Conservation (phyloP, 78 protist genomes). For the Dictyostelium capitatum region DNA sequence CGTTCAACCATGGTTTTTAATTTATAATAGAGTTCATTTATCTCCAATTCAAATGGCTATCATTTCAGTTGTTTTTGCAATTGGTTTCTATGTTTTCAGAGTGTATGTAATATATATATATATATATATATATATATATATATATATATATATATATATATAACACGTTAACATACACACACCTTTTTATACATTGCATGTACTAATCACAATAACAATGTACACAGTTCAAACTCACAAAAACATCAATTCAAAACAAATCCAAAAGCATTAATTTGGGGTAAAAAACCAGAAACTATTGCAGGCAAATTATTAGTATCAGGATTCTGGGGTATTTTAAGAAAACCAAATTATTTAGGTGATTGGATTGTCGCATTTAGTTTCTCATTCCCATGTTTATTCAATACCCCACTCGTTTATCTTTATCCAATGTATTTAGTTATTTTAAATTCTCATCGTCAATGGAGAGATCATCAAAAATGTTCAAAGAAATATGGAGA, state of each 20-base stretch:
- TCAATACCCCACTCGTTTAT: conserved; percentile 29
- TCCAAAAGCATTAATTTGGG: conserved; percentile 42
- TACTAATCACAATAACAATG: too few relatives aligned
- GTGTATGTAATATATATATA: background rate
- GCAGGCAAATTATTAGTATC: conserved; percentile 19
- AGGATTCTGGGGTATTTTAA: conserved; percentile 39
- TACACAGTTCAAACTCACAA: conserved; percentile 22
- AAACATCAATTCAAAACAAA: conserved; percentile 32
- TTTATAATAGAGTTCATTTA: conserved; percentile 32
- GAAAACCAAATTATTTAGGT: conserved; percentile 34
- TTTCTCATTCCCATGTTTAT: conserved; percentile 40
- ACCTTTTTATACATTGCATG: too few relatives aligned
- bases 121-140: too few relatives aligned
- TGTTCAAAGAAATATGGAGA: conserved; percentile 34
- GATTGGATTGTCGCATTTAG: conserved; percentile 33
- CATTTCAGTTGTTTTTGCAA: conserved; percentile 13
- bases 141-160: too few relatives aligned
- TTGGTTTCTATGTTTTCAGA: conserved; percentile 29
- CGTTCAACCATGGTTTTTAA: conserved; percentile 37
- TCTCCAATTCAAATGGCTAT: conserved; percentile 21
- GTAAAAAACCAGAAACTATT: conserved; percentile 29
- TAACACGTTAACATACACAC: too few relatives aligned
- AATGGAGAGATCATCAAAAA: conserved; percentile 36
- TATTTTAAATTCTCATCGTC: conserved; percentile 17
- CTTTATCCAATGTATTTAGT: conserved; percentile 21